Percentiles rank a stretch among this genome's conserved stretches.
Evolutionary conservation across 2,329 filamentous ascomycete species (phyloP).

Genomic region (Cladophialophora bantiana): DNA sequence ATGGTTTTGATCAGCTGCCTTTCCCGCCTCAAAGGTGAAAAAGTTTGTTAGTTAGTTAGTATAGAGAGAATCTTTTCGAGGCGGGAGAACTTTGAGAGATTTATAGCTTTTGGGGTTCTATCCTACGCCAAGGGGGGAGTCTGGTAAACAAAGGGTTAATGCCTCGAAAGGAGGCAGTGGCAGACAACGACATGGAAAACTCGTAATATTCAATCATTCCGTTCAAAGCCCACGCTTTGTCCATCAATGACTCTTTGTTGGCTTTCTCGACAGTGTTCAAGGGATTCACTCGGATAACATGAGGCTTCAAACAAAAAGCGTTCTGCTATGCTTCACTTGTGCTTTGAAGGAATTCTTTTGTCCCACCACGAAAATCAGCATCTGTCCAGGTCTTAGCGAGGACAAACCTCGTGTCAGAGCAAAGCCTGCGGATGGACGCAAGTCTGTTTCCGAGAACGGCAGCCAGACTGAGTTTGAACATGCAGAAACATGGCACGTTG

Average conservation of each 20-base stretch:
- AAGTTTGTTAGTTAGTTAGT: not conserved
- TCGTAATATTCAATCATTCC: not conserved
- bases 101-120: not conserved
- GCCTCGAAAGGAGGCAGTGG: not conserved
- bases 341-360: not conserved
- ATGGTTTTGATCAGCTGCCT: not conserved
- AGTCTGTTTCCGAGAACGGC: too few relatives aligned
- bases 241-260: not conserved
- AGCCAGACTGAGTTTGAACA: too few relatives aligned
- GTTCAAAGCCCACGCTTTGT: not conserved
- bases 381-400: not conserved
- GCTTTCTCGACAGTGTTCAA: not conserved
- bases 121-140: not conserved
- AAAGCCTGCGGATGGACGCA: too few relatives aligned
- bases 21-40: conserved; percentile 1
- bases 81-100: not conserved
- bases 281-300: not conserved
- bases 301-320: not conserved
- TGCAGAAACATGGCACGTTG: too few relatives aligned
- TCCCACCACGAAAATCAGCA: not conserved
- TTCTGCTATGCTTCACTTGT: not conserved
- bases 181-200: not conserved
- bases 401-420: too few relatives aligned
- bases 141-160: not conserved
- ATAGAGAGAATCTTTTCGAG: not conserved